Evolutionary conservation across 345 rosid species (phyloP).

Genomic region (Psidium friedrichsthalianum): DNA sequence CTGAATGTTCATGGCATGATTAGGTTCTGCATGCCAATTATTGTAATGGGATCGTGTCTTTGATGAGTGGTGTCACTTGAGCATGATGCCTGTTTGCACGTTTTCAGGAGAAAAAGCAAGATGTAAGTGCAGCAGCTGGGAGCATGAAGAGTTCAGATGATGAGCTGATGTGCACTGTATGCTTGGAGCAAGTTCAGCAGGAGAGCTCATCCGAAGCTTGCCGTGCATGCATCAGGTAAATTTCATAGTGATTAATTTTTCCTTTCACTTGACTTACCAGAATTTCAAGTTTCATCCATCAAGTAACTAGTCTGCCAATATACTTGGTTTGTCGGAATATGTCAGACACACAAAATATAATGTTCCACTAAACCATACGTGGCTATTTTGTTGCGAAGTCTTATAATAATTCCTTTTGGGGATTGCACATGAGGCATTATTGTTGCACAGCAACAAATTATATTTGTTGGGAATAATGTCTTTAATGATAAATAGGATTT

Average conservation of each 20-base stretch:
- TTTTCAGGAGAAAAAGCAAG: conserved; percentile 33
- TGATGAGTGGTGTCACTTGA: background rate
- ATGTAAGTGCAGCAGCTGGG: conserved; percentile 21
- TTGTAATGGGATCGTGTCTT: background rate
- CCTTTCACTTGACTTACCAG: background rate
- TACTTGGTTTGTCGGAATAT: background rate
- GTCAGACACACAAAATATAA: background rate
- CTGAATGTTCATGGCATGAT: background rate
- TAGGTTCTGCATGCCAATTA: background rate
- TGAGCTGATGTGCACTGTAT: conserved; percentile 51
- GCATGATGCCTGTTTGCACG: background rate
- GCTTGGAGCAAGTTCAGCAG: conserved; percentile 61
- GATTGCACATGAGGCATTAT: background rate
- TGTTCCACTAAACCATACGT: background rate
- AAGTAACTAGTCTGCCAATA: background rate
- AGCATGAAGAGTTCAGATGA: conserved; percentile 29
- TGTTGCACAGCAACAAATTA: background rate
- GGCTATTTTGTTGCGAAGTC: background rate
- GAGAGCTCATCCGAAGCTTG: conserved; percentile 61
- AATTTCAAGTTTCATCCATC: background rate
- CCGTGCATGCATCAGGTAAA: conserved; percentile 71
- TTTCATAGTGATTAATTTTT: background rate
- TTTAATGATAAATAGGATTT: background rate
- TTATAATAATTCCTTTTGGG: background rate
- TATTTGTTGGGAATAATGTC: background rate